Evolutionary conservation across 2,329 filamentous ascomycete species (phyloP), one percentile per base, ranked within the genome.

Genomic region (Aspergillus chevalieri): DNA sequence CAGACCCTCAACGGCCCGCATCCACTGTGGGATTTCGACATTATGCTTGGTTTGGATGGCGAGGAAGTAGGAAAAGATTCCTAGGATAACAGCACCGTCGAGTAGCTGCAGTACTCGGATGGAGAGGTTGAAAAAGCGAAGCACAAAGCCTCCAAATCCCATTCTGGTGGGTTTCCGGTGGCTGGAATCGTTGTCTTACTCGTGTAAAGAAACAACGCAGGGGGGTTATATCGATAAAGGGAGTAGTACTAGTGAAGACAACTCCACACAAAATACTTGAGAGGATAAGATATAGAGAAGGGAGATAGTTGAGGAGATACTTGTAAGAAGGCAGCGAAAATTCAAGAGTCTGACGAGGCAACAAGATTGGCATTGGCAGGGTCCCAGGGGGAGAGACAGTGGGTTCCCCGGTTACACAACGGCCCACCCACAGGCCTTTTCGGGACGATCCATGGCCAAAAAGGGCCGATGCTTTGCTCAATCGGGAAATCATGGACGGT

Each of bases 51-150:
- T 67, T 12, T 91, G 80, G 7, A 86, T 79, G 7, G 86, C 82
- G 45, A 96, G 81, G 77, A 90, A 94, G 77, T 94, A 95, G 45
- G 84, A 85, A 77, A 86, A 91, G 62, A 93, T 80, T 57, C 80
- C 86, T 53, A 96, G 80, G 53, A 92, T 80, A 57, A 95, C 78
- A 51, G 78, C 82, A 7, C 85, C 78, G 67, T 83, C 87, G 65
- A 81, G 77, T 69, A 95, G 86, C 62, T 89, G 82, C 49, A 95
- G 71, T 56, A 79, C 72, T 58, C 92, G 87, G 62, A 94, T 74
- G 66, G 85, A 77, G 66, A 85, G 86, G 63, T 89, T 85, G 43
- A 79, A 70, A 47, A 80, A 71, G 62, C 88, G 89, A 60, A 95
- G 81, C 59, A 81, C 76, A 53, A 84, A 68, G 55, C 83, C 81